A percentile compares a stretch with the other conserved stretches of the same genome.
Conservation (phyloP, 306 rosid species). For the Gillenia trifoliata region DNA sequence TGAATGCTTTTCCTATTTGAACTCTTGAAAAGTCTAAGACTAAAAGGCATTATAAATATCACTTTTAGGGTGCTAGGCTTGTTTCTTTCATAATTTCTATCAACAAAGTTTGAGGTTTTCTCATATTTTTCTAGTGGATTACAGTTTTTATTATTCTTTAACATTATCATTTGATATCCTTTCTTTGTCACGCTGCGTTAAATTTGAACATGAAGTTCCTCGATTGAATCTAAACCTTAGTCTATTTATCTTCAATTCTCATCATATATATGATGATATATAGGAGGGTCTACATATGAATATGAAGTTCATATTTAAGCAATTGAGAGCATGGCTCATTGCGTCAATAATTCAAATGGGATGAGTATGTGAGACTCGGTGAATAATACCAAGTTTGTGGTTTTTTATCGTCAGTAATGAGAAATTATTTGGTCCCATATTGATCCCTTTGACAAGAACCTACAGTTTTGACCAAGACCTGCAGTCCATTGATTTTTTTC, state of each 20-base stretch:
- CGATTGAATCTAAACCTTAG: not conserved
- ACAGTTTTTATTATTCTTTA: not conserved
- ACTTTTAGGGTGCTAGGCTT: not conserved
- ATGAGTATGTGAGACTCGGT: too few species aligned
- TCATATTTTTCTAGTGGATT: not conserved
- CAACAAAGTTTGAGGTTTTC: not conserved
- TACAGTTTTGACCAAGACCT: not conserved
- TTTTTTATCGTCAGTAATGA: too few species aligned
- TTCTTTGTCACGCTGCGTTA: too few species aligned
- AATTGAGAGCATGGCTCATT: too few species aligned
- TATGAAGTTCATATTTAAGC: too few species aligned
- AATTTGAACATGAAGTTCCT: not conserved
- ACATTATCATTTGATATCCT: not conserved
- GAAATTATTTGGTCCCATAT: too few species aligned
- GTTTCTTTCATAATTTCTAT: not conserved
- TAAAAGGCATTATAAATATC: not conserved
- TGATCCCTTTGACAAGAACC: too few species aligned
- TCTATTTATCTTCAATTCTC: not conserved
- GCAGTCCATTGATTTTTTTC: not conserved
- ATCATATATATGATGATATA: not conserved
- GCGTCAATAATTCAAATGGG: too few species aligned
- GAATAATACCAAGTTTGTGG: too few species aligned
- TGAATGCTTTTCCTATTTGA: not conserved
- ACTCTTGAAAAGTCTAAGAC: not conserved
- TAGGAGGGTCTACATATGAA: too few species aligned